Base-by-base conservation (phyloP, 192 early-diverging fungal genomes). In the Podila verticillata region DNA sequence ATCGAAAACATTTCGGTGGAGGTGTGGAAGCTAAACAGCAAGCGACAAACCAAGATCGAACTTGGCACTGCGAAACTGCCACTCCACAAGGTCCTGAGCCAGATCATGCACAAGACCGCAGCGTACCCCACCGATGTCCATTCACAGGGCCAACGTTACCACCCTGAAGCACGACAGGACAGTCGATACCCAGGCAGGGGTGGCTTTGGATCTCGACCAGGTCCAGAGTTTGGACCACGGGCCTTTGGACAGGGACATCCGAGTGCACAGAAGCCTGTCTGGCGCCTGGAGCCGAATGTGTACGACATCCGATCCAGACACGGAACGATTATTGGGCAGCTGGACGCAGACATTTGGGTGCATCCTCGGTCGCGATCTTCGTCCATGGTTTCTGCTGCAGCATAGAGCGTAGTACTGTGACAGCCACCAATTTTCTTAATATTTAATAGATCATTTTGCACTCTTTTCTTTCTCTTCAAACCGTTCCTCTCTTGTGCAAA, bases 291-390 rank as follows among this genome's bases (percentile, higher is more conserved):
- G 20, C 70, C 77, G 2, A 68, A 64, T 26, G 32, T 72, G 13
- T 80, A 72, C 39, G 77, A 80, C 29, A 80, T 80, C 12, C 58
- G 77, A 44, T 80, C 77, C 0, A 67, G 70, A 8, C 70, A 68
- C 1, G 77, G 77, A 7, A 80, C 70, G 5, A 22, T 80, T 19
- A 68, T 80, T 29, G 77, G 77, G 7, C 69, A 80, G 34, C 24
- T 80, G 61, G 77, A 80, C 66, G 77, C 77, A 8, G 70, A 80
- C 31, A 65, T 80, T 5, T 80, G 77, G 77, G 65, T 80, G 47
- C 65, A 64, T 39, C 77, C 77, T 26, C 70, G 77, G n/a, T 68
- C 77, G 4, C 70, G 77, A 6, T 80, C 77, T 4, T 61, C 63
- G 24, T 80, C 77, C 3, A 68, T 80, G 77, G 77, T 80, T 36